phyloP scores from a whole-genome alignment of 192 early-diverging fungal genomes.

The Backusella parvicylindrica region DNA sequence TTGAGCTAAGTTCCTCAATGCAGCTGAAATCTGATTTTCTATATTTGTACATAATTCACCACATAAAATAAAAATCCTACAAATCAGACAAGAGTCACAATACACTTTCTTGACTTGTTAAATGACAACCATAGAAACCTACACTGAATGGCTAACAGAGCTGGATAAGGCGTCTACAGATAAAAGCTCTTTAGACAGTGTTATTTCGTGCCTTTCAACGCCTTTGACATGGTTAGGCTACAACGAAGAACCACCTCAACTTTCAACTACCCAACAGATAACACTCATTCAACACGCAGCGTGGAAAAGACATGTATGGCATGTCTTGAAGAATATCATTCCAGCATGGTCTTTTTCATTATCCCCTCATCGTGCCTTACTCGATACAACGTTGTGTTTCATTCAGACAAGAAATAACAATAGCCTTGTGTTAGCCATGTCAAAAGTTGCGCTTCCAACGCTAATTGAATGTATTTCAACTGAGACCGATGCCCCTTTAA shows the following conservation, averaged over 20 bases:
- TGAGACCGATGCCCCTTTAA: not conserved
- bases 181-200: not conserved
- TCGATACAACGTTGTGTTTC: not conserved
- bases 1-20: not conserved
- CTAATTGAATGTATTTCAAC: conserved; percentile 11
- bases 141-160: not conserved
- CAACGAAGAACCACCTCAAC: not conserved
- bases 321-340: conserved; percentile 2
- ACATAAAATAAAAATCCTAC: not conserved
- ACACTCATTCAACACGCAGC: not conserved
- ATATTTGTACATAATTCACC: not conserved
- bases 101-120: not conserved
- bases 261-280: not conserved
- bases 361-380: not conserved
- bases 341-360: conserved; percentile 6
- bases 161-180: not conserved
- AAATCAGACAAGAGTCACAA: not conserved
- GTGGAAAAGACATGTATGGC: conserved; percentile 14
- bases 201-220: not conserved
- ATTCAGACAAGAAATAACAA: not conserved
- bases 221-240: conserved; percentile 2
- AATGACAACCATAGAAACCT: not conserved
- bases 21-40: not conserved
- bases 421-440: not conserved
- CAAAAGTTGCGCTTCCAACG: not conserved